phyloP scores from a whole-genome alignment of 306 rosid species.

The Chamaecrista fasciculata region DNA sequence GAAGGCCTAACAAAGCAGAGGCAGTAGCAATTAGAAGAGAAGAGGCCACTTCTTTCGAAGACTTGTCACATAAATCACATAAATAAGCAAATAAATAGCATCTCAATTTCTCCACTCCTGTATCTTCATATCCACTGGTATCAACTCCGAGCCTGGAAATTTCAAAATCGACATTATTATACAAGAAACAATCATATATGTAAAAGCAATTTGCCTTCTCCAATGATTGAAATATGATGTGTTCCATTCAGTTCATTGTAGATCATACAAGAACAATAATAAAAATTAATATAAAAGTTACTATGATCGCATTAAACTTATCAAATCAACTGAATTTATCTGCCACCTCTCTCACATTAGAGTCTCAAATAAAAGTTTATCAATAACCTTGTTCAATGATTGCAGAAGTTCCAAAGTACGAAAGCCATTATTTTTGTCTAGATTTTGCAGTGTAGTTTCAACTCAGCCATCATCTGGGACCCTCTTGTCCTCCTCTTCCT shows the following conservation, averaged over 20 bases:
- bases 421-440: no score
- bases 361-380: not conserved
- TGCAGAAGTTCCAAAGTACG: not conserved
- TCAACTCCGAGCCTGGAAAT: conserved; percentile 69
- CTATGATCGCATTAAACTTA: not conserved
- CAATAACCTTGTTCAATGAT: not conserved
- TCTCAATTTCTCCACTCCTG: conserved; percentile 58
- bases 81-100: conserved; percentile 46
- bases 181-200: not conserved
- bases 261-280: not conserved
- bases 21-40: conserved; percentile 59
- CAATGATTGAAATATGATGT: not conserved
- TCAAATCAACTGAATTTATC: not conserved
- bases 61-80: conserved; percentile 14
- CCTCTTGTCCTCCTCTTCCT: no score
- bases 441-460: not conserved
- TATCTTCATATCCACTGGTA: conserved; percentile 64
- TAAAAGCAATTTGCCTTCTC: not conserved
- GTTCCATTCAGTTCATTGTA: not conserved
- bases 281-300: not conserved
- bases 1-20: conserved; percentile 52
- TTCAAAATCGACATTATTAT: conserved; percentile 6
- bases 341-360: not conserved
- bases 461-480: not conserved
- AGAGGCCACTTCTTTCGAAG: conserved; percentile 38